Evolutionary conservation across 2,329 filamentous ascomycete species (phyloP), one percentile per base, ranked within the genome.

Genomic region (Zymoseptoria ardabiliae): DNA sequence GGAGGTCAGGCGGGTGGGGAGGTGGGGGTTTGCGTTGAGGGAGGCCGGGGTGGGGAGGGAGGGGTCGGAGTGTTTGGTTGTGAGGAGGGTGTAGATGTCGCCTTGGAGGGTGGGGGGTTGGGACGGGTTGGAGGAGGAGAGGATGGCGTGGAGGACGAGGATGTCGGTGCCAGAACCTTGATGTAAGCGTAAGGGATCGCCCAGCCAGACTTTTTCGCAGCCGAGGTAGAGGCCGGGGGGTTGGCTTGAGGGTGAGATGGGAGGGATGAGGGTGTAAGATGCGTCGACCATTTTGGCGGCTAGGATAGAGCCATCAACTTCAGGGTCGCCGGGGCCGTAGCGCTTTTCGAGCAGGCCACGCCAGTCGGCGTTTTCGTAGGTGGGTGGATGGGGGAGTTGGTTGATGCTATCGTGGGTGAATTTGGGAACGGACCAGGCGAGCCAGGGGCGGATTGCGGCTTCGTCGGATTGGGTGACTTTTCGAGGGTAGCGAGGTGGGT

Each of bases 141-240:
- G 58, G 49, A 80, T 75, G 30, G 74, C 69, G 28, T 73, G 74
- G 10, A 81, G 61, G 28, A 80, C 75, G 63, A 85, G 73, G 41
- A 85, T 73, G 51, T 81, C 77, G 28, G 76, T 76, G 19, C 76
- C 76, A 1, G 71, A 70, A n/a, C 72, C 74, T 13, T 74, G 70
- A 6, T 74, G 73, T 4, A 85, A 70, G n/a, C 83, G 79, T 13
- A 85, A 74, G 1, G 81, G 76, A 53, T 85, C 83, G n/a, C 82
- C 81, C 20, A 78, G 71, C 80, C 82, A 85, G 21, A 85, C 75
- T 69, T 84, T 85, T 66, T 85, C 83, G 1, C 79, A 81, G 5
- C 83, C 83, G 0, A 85, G 69, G 67, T 77, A 85, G 54, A 85
- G 74, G 30, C 80, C 81, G 58, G 80, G 79, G 69, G 79, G 85